Conservation (phyloP, 164 flowering plant species). For the Chimonanthus praecox region DNA sequence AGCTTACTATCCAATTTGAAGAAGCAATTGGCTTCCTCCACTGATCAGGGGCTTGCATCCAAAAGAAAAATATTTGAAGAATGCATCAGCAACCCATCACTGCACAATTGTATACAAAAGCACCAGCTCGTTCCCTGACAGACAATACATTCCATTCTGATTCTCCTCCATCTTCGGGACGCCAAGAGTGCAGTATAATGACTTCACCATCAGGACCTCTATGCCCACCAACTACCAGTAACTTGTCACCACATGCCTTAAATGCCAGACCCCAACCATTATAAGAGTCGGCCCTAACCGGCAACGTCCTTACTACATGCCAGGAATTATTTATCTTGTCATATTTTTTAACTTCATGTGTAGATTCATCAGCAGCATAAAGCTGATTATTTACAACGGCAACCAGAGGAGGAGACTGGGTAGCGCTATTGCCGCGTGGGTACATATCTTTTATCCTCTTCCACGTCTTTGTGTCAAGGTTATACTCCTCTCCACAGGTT, state of each 20-base stretch:
- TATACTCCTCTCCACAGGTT: constrained; percentile 38
- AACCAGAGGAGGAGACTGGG: constrained; percentile 34
- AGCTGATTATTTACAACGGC: constrained; percentile 42
- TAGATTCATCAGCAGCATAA: constrained; percentile 32
- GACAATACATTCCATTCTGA: constrained; percentile 28
- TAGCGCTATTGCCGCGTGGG: constrained; percentile 17
- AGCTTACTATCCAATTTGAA: neutral
- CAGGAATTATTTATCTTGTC: constrained; percentile 28
- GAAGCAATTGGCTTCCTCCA: constrained; percentile 1
- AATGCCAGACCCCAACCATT: constrained; percentile 47
- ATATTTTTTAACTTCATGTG: constrained; percentile 35
- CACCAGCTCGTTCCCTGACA: constrained; percentile 24
- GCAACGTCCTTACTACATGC: constrained; percentile 27
- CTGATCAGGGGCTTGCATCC: neutral
- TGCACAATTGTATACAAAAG: constrained; percentile 35
- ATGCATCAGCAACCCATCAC: constrained; percentile 35
- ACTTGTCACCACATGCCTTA: constrained; percentile 35
- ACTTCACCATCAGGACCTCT: constrained; percentile 26
- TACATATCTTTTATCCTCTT: constrained; percentile 30
- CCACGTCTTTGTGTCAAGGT: constrained; percentile 30
- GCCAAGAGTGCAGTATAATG: constrained; percentile 33
- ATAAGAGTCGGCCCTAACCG: constrained; percentile 30
- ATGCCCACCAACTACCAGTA: constrained; percentile 39
- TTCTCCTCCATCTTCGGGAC: constrained; percentile 20
- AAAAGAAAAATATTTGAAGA: constrained; percentile 1